Evolutionary conservation across 2,329 filamentous ascomycete genomes (phyloP).

Genomic region (Fusarium sp.): DNA sequence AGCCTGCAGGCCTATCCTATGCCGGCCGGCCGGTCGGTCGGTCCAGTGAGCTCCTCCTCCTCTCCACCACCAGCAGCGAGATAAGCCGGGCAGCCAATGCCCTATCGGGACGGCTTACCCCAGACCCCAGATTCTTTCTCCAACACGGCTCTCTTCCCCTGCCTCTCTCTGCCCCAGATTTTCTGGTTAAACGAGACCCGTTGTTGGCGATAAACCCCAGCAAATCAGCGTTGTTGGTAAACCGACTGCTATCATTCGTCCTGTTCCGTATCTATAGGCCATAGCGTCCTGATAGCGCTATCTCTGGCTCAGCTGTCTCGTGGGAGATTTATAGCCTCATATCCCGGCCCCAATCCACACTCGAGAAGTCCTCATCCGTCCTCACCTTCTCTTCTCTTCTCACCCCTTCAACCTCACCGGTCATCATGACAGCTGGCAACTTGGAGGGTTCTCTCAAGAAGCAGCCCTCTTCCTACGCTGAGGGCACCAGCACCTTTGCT

Average conservation of each 20-base stretch:
- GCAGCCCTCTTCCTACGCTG: conserved; percentile 12
- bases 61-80: neutral
- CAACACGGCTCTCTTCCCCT: too few species aligned
- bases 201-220: neutral
- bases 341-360: neutral
- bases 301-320: neutral
- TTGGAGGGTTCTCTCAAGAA: conserved; percentile 18
- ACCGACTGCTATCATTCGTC: conserved; percentile 6
- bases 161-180: neutral
- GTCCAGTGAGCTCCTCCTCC: conserved; percentile 11
- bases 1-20: too few species aligned
- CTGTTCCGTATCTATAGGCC: neutral
- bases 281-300: conserved; percentile 11
- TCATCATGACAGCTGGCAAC: conserved; percentile 6
- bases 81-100: conserved; percentile 13
- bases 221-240: conserved; percentile 10
- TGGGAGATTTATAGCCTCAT: conserved; percentile 15
- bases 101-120: neutral
- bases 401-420: neutral
- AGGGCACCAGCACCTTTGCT: conserved; percentile 4
- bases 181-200: conserved; percentile 4
- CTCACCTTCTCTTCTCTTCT: neutral
- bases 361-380: neutral
- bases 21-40: too few species aligned
- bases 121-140: conserved; percentile 11